A percentile compares a stretch with the other conserved stretches of the same genome.
Conservation (phyloP, 2,329 filamentous ascomycete genomes). For the Ceratocystiopsis minuta region DNA sequence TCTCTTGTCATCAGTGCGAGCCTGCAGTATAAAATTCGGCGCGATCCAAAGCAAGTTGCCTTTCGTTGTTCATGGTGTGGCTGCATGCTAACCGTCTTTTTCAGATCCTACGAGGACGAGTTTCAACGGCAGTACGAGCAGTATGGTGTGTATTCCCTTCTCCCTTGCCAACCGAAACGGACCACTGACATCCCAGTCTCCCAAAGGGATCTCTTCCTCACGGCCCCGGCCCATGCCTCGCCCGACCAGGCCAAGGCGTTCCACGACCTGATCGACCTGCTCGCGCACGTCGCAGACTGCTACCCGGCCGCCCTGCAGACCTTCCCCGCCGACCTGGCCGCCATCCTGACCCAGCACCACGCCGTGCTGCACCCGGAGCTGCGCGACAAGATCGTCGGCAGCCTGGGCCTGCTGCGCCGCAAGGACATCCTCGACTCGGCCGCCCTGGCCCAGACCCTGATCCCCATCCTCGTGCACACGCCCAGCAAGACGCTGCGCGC, state of each 20-base stretch:
- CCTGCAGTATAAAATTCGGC: constrained; percentile 71
- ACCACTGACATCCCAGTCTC: constrained; percentile 21
- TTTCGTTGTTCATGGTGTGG: not conserved
- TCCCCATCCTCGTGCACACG: constrained; percentile 75
- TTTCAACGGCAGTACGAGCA: constrained; percentile 64
- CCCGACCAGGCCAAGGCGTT: constrained; percentile 67
- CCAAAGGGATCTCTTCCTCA: constrained; percentile 78
- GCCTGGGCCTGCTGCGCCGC: constrained; percentile 67
- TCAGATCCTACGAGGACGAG: constrained; percentile 66
- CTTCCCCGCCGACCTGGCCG: constrained; percentile 67
- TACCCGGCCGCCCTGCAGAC: constrained; percentile 63
- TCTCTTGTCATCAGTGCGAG: constrained; percentile 40
- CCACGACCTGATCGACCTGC: constrained; percentile 80
- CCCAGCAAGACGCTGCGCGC: constrained; percentile 76
- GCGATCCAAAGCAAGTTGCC: constrained; percentile 46
- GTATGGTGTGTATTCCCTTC: constrained; percentile 37
- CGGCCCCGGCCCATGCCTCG: constrained; percentile 61
- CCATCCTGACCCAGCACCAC: constrained; percentile 69
- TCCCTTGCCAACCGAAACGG: too few species aligned
- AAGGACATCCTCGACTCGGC: constrained; percentile 86
- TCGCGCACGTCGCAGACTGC: constrained; percentile 84
- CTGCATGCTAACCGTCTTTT: constrained; percentile 1
- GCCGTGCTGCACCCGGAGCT: constrained; percentile 65
- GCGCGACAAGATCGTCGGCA: constrained; percentile 85
- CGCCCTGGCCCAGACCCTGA: constrained; percentile 63